Conservation (phyloP, 1,284 basidiomycete genomes). For the Waitea zeae region DNA sequence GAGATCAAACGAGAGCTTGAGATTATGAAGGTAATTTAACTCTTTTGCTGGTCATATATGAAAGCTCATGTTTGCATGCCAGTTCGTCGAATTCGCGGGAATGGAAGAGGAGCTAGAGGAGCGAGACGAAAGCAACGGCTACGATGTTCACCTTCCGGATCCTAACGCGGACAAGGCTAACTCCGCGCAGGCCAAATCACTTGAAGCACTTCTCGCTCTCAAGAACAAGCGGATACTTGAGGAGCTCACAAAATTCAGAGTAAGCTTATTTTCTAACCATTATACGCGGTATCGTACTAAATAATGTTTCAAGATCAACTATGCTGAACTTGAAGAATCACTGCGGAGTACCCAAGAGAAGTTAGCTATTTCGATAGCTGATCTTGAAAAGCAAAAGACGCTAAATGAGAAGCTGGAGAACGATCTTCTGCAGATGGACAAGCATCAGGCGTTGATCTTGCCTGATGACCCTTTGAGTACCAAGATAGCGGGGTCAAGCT, state of each 20-base stretch:
- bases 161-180: constrained; percentile 78
- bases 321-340: constrained; percentile 60
- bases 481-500: no score
- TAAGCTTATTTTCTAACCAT: constrained; percentile 16
- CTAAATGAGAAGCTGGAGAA: constrained; percentile 86
- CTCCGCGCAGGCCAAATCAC: constrained; percentile 56
- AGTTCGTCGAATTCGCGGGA: constrained; percentile 90
- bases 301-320: no score
- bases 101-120: constrained; percentile 54
- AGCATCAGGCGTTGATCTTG: constrained; percentile 7
- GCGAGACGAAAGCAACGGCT: constrained; percentile 16
- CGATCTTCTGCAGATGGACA: constrained; percentile 73
- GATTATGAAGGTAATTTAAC: constrained; percentile 74
- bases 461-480: constrained; percentile 6
- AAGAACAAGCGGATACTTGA: constrained; percentile 94
- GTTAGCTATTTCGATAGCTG: constrained; percentile 38
- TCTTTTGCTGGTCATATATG: neutral
- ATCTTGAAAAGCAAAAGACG: constrained; percentile 59
- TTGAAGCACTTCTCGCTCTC: constrained; percentile 79
- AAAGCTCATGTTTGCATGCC: constrained; percentile 1
- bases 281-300: constrained; percentile 3
- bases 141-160: constrained; percentile 57
- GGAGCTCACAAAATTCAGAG: constrained; percentile 82
- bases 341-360: constrained; percentile 42
- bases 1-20: constrained; percentile 92